These are phyloP conservation scores for Magnolia kwangsiensis DNA, from an alignment of 164 flowering plant species.

Conservation along the genomic window DNA sequence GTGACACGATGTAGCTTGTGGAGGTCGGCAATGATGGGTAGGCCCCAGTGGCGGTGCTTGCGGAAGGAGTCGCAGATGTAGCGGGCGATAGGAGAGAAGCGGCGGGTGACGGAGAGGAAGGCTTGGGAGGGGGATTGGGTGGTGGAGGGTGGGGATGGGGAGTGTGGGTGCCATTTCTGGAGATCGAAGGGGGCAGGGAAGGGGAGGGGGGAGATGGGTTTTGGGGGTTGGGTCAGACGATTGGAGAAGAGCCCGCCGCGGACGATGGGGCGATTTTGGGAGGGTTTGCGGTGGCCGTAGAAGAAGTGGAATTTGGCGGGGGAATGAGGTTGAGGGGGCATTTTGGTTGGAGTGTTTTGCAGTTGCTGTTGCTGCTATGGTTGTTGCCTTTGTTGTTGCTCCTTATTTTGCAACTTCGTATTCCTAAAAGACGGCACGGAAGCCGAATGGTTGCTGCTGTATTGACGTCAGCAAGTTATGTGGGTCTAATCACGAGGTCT, in stretches of 20 bases:
- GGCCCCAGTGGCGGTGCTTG: conserved; percentile 64
- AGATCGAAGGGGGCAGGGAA: conserved; percentile 32
- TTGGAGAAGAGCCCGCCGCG: conserved; percentile 78
- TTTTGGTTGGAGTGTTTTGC: conserved; percentile 11
- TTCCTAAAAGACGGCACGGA: no score
- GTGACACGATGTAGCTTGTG: conserved; percentile 79
- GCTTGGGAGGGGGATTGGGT: conserved; percentile 37
- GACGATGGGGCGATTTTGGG: conserved; percentile 76
- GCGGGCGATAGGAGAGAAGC: conserved; percentile 84
- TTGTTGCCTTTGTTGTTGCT: no score
- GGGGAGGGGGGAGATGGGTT: conserved; percentile 16
- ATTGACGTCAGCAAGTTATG: no score
- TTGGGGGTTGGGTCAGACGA: conserved; percentile 42
- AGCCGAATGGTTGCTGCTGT: no score
- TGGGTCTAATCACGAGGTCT: no score
- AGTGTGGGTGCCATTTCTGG: conserved; percentile 73
- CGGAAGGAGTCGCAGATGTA: conserved; percentile 83
- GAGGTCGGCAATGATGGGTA: conserved; percentile 53
- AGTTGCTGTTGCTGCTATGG: no score
- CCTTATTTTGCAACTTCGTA: no score
- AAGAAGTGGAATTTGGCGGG: conserved; percentile 56
- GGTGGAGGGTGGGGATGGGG: conserved; percentile 12
- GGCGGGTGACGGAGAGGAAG: conserved; percentile 41
- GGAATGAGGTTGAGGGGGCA: conserved; percentile 44
- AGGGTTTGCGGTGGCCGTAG: conserved; percentile 85